Evolutionary conservation across 1,284 basidiomycete species (phyloP), one percentile per base, ranked within the genome.

Genomic region (Xerocomus subilludens): DNA sequence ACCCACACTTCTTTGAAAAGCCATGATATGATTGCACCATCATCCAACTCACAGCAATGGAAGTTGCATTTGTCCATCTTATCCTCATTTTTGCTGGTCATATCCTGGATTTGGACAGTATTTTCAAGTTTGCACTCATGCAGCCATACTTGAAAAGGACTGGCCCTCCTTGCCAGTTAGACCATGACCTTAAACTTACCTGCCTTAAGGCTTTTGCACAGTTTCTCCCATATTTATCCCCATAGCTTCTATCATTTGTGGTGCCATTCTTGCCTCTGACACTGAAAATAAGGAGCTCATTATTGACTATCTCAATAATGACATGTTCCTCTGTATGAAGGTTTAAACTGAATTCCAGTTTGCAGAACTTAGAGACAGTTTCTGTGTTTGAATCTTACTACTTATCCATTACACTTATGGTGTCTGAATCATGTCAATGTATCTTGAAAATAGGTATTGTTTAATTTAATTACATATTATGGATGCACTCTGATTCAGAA

Each of bases 91-190:
- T 74, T 21, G 30, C 53, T 7, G 71, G 65, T 8, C 13, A 53
- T 21, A 59, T 74, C 16, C 64, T 36, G 3, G 45, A 58, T 20
- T 4, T 74, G 6, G 27, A 36, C 27, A 25, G 56, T 27, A 27
- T 27, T 1, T 71, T 67, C 3, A 18, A 71, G 10, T 71, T 74
- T 53, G 60, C 60, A n/a, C 65, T 74, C 23, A 60, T 74, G 3
- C 55, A 59, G 14, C 60, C 65, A 11, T 67, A 42, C 51, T 20
- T 27, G 2, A 38, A 4, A 21, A 68, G 53, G n/a, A 64, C 14
- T 30, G 66, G 60, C 14, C 8, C 14, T 23, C 6, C 47, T 4
- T 8, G 32, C 32, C 14, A 20, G n/a, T 35, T 73, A 16, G 72
- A 73, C 16, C 3, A 21, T 49, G 49, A 73, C 8, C 42, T 70